Base-by-base conservation (phyloP, 148 eudicot genomes). In the Limonium bicolor region DNA sequence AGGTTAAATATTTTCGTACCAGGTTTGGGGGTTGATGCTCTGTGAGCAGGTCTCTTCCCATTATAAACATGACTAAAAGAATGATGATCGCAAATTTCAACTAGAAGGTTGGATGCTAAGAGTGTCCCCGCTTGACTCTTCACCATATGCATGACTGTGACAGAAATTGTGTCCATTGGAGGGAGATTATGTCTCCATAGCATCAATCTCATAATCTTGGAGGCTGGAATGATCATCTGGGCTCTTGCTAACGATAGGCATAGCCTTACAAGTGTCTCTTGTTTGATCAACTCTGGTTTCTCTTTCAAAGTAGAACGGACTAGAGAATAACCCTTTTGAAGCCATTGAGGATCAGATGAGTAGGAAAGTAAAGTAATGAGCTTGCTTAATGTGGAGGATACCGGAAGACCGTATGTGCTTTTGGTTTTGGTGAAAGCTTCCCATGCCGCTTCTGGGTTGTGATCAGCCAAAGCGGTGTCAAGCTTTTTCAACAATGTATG, bases 221-320 rank as follows among this genome's bases (percentile, higher is more conserved):
- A 77, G 15, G 93, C 60, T 32, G 59, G 75, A 48, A 63, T 46
- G 32, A 74, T 68, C 86, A 84, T 77, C 44, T 70, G 84, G 54
- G 93, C 82, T 60, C 97, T 69, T 36, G 77, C 76, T 34, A 84
- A 60, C 20, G 95, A 66, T 33, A 90, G 81, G 22, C 72, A 68
- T 39, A 90, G 77, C 65, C 72, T 70, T 21, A 63, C 50, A 26
- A 80, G 48, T 28, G 60, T 30, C 14, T 77, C 68, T 28, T 57
- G 68, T 23, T 53, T 56, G 54, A 80, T 76, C 40, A 64, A 56
- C 26, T 59, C 74, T 4, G 59, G 33, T 55, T 73, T 73, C 35
- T 72, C 78, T 37, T 50, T 63, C 0, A 50, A 63, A 31, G 75
- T 47, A 27, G 39, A 51, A 30, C 58, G 27, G 22, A 68, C 81